Evolutionary conservation across 805 yeast species (phyloP).

Genomic region (Candida koratica): DNA sequence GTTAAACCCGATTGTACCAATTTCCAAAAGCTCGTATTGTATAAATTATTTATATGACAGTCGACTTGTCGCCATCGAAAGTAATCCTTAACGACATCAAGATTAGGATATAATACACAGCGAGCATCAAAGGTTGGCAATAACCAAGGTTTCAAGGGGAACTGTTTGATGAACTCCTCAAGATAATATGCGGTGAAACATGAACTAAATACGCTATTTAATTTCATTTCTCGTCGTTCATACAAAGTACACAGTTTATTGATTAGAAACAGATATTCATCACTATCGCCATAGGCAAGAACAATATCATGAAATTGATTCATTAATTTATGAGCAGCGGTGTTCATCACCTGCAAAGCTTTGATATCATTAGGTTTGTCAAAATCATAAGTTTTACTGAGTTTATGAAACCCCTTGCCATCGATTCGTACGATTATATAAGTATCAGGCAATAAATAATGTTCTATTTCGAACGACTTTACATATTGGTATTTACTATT

Average conservation of each 20-base stretch:
- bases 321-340: constrained; percentile 67
- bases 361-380: constrained; percentile 80
- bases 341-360: constrained; percentile 79
- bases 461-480: constrained; percentile 71
- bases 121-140: constrained; percentile 90
- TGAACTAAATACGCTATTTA: constrained; percentile 78
- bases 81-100: constrained; percentile 65
- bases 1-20: constrained; percentile 62
- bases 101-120: constrained; percentile 78
- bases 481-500: constrained; percentile 88
- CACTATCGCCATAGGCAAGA: constrained; percentile 91
- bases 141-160: constrained; percentile 47
- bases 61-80: constrained; percentile 95
- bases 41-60: constrained; percentile 90
- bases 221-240: constrained; percentile 78
- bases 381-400: constrained; percentile 69
- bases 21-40: constrained; percentile 91
- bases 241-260: constrained; percentile 61
- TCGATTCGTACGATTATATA: constrained; percentile 83
- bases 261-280: constrained; percentile 84
- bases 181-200: constrained; percentile 76
- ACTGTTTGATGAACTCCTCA: constrained; percentile 58
- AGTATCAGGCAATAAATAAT: constrained; percentile 69
- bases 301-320: constrained; percentile 64
- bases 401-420: constrained; percentile 90